Evolutionary conservation across 2,329 filamentous ascomycete species (phyloP).

Genomic region (Biscogniauxia sp.): DNA sequence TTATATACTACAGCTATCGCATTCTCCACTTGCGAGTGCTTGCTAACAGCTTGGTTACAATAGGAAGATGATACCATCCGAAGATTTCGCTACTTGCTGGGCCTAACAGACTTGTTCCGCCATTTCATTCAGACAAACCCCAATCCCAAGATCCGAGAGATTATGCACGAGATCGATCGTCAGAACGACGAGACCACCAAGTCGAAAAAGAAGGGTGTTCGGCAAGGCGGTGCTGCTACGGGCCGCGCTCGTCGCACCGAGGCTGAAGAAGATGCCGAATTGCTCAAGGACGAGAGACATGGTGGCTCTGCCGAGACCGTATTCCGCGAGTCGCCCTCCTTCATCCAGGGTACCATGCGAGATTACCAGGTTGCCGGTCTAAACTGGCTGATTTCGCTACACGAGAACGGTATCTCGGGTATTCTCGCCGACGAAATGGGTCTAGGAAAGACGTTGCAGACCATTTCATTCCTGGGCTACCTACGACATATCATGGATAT

Average conservation of each 20-base stretch:
- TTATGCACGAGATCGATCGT: constrained; percentile 91
- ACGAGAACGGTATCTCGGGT: constrained; percentile 98
- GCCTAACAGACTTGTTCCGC: constrained; percentile 93
- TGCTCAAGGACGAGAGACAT: constrained; percentile 81
- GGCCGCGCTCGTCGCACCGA: constrained; percentile 85
- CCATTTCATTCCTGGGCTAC: constrained; percentile 94
- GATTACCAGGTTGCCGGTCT: constrained; percentile 95
- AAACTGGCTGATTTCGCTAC: constrained; percentile 96
- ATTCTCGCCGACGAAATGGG: constrained; percentile 99
- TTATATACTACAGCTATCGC: constrained; percentile 4
- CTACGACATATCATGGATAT: constrained; percentile 87
- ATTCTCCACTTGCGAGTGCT: constrained; percentile 32
- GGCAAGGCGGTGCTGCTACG: constrained; percentile 79
- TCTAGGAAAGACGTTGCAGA: constrained; percentile 94
- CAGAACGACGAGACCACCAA: constrained; percentile 76
- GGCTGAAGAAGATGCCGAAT: constrained; percentile 94
- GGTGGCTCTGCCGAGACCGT: constrained; percentile 83
- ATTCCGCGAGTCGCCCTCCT: constrained; percentile 92
- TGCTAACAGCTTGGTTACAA: constrained; percentile 12
- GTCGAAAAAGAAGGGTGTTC: constrained; percentile 69
- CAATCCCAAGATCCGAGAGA: constrained; percentile 89
- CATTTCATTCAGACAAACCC: constrained; percentile 99
- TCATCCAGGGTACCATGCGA: constrained; percentile 84
- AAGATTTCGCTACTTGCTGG: constrained; percentile 90
- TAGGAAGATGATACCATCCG: constrained; percentile 91